phyloP scores from a whole-genome alignment of 495 filamentous ascomycete genomes.

The Aspergillus ellipticus region DNA sequence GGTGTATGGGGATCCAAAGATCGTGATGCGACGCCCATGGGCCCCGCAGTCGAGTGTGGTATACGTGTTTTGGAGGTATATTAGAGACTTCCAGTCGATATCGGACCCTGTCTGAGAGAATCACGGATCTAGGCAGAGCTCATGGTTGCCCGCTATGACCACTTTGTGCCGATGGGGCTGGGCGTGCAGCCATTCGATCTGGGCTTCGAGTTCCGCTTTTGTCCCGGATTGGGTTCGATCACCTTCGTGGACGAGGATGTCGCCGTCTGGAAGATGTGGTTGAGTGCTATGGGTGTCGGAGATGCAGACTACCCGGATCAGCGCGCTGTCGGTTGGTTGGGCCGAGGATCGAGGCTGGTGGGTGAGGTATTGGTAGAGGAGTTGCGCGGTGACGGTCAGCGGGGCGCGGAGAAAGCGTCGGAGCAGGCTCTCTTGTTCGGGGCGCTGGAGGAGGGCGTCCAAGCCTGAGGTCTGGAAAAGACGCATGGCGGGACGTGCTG shows the following conservation, averaged over 20 bases:
- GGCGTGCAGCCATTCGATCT: slow-evolving; percentile 61
- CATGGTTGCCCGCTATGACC: slow-evolving; percentile 73
- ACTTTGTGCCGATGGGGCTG: slow-evolving; percentile 63
- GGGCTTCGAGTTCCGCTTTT: slow-evolving; percentile 52
- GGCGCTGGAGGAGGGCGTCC: slow-evolving; percentile 2
- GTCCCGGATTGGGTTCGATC: slow-evolving; percentile 65
- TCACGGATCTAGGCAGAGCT: slow-evolving; percentile 55
- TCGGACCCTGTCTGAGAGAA: neutral
- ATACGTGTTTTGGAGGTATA: slow-evolving; percentile 48
- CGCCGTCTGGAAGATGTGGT: slow-evolving; percentile 58
- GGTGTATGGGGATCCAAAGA: slow-evolving; percentile 53
- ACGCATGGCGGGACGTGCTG: neutral
- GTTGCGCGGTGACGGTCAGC: neutral
- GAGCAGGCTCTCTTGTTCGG: slow-evolving; percentile 3
- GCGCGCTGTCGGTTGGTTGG: slow-evolving; percentile 14
- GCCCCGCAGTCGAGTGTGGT: slow-evolving; percentile 43
- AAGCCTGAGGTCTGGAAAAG: neutral
- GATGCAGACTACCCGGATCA: slow-evolving; percentile 64
- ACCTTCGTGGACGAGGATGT: slow-evolving; percentile 73
- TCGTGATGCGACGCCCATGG: slow-evolving; percentile 39
- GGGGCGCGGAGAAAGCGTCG: slow-evolving; percentile 1
- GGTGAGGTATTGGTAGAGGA: neutral
- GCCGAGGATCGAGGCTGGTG: slow-evolving; percentile 2
- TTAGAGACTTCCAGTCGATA: slow-evolving; percentile 37
- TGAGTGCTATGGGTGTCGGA: slow-evolving; percentile 71